Evolutionary conservation across 768 basidiomycete species (phyloP), one percentile per base, ranked within the genome.

Genomic region (Suillus plorans): DNA sequence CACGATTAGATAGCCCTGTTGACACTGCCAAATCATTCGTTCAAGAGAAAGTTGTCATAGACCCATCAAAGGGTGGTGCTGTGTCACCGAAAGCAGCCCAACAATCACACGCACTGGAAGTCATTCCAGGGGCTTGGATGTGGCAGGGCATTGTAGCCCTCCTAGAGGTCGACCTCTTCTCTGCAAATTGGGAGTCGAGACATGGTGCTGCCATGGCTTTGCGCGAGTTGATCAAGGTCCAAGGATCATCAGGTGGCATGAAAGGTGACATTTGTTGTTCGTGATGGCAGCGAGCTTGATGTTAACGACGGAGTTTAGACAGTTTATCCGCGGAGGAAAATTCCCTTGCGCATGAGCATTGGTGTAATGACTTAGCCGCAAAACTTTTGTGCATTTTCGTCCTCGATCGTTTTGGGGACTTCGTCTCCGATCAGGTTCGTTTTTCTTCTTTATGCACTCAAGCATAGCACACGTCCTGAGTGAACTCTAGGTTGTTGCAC

Each of bases 351-450:
- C 94, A 95, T 70, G 91, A 93, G 75, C 84, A 84, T 69, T 97
- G 95, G 95, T 94, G 92, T 76, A 96, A 96, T 66, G 87, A 89
- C 64, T 79, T 99, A 18, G 90, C 94, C 2, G 87, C 92, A 12
- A 90, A 90, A 69, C 85, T 97, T 60, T 84, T 99, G 3, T 91
- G 89, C 69, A 88, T 99, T 10, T 91, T 99, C 67, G 91, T 97
- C 39, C 82, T 98, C 31, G 97, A 99, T 74, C 89, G 97, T n/a
- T 99, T 99, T 70, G 95, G 96, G 3, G 97, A 99, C 77, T 99
- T 96, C 73, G 89, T 97, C 42, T 92, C 95, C 0, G 97, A 99
- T 73, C 95, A 96, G 80, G 84, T 84, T 49, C 42, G 78, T 67
- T 12, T 57, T 44, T 39, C 25, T n/a, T 14, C 25, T 28, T 18